These are phyloP conservation scores for Daldinia vernicosa DNA, from an alignment of 495 filamentous ascomycete species.

Conservation along the genomic window DNA sequence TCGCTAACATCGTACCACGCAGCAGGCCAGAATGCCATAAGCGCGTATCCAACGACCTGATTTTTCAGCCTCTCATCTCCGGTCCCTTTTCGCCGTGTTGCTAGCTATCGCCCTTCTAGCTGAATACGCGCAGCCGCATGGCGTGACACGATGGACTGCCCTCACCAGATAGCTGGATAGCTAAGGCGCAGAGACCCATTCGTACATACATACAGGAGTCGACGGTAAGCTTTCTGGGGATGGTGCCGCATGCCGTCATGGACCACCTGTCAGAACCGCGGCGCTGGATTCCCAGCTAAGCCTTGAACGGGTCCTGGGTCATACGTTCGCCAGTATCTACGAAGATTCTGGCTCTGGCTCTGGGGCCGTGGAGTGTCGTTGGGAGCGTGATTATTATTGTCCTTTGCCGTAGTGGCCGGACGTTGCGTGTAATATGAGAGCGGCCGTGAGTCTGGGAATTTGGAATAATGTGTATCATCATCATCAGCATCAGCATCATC, in stretches of 20 bases:
- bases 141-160: constrained; percentile 23
- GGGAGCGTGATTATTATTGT: constrained; percentile 3
- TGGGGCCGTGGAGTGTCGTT: constrained; percentile 11
- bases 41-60: constrained; percentile 21
- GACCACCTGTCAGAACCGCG: constrained; percentile 14
- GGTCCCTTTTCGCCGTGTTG: constrained; percentile 39
- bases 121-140: constrained; percentile 15
- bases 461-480: constrained; percentile 1
- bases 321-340: constrained; percentile 32
- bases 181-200: neutral
- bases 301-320: constrained; percentile 17
- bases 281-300: constrained; percentile 34
- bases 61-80: constrained; percentile 36
- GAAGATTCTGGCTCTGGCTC: constrained; percentile 1
- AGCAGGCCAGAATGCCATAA: constrained; percentile 42
- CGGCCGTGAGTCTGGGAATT: constrained; percentile 4
- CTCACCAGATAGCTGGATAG: constrained; percentile 23
- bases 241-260: constrained; percentile 20
- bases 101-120: neutral
- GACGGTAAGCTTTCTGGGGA: constrained; percentile 12
- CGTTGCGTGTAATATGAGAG: constrained; percentile 26
- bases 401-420: constrained; percentile 2
- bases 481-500: constrained; percentile 1
- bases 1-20: constrained; percentile 24
- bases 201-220: neutral